These are phyloP conservation scores for Huntiella bhutanensis DNA, from an alignment of 2,329 filamentous ascomycete species.

Conservation along the genomic window DNA sequence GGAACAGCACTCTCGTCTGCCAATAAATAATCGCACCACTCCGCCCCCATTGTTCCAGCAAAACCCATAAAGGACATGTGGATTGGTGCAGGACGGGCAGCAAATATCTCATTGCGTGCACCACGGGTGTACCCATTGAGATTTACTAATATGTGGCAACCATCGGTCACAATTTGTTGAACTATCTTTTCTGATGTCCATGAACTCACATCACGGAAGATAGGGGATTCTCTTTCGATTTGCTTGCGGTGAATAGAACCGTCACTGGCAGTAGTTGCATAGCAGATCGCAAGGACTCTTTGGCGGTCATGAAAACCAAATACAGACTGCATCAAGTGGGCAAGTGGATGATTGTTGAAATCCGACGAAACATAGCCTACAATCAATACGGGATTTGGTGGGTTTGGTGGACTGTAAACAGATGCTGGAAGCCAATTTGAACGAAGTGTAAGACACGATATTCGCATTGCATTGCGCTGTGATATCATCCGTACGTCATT, in stretches of 20 bases:
- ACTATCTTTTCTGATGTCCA: conserved; percentile 78
- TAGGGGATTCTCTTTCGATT: conserved; percentile 79
- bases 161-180: conserved; percentile 67
- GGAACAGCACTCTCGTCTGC: conserved; percentile 81
- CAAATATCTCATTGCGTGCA: conserved; percentile 94
- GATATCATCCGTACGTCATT: conserved; percentile 87
- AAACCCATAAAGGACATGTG: conserved; percentile 99
- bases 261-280: conserved; percentile 85
- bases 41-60: conserved; percentile 81
- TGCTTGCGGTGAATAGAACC: conserved; percentile 75
- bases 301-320: conserved; percentile 70
- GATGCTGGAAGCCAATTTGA: conserved; percentile 68
- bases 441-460: conserved; percentile 74
- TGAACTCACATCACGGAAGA: conserved; percentile 71
- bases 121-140: conserved; percentile 96
- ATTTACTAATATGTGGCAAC: conserved; percentile 88
- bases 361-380: conserved; percentile 95
- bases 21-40: conserved; percentile 96
- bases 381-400: conserved; percentile 67
- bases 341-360: conserved; percentile 95
- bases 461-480: conserved; percentile 80
- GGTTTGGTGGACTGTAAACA: conserved; percentile 69
- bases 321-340: conserved; percentile 96
- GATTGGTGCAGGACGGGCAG: conserved; percentile 79
- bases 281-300: conserved; percentile 74